These are phyloP conservation scores for Tulasnella sp. DNA, from an alignment of 768 basidiomycete species.

Conservation along the genomic window DNA sequence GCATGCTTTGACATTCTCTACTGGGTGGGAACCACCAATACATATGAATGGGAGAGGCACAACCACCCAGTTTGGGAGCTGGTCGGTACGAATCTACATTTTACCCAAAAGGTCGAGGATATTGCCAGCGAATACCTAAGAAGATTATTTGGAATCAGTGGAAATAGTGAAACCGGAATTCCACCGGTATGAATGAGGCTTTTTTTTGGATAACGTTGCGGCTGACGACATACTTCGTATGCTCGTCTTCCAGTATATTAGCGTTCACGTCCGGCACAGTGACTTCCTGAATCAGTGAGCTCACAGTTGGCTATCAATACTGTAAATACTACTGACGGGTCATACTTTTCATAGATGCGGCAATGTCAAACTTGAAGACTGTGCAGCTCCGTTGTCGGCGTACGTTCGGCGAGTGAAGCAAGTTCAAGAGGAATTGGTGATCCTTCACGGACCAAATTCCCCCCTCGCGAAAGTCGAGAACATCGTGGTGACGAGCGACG, in stretches of 20 bases:
- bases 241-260: not conserved
- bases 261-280: conserved; percentile 5
- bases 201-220: not conserved
- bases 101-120: conserved; percentile 25
- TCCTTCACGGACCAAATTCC: not conserved
- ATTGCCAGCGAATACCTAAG: conserved; percentile 18
- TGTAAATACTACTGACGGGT: not conserved
- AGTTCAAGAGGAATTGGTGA: conserved; percentile 30
- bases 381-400: not conserved
- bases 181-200: conserved; percentile 13
- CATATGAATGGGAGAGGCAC: conserved; percentile 38
- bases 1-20: conserved; percentile 39
- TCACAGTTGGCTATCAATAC: not conserved
- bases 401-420: conserved; percentile 17
- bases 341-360: not conserved
- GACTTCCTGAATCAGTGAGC: conserved; percentile 14
- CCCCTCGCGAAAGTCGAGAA: not conserved
- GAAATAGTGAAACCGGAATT: not conserved
- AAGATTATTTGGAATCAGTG: not conserved
- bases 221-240: not conserved
- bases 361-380: conserved; percentile 20
- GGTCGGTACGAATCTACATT: conserved; percentile 33
- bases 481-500: conserved; percentile 36
- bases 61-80: conserved; percentile 38
- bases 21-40: conserved; percentile 7